Percentiles rank a stretch among this genome's conserved stretches.
Evolutionary conservation across 2,329 filamentous ascomycete species (phyloP).

Genomic region (Neonectria hederae): DNA sequence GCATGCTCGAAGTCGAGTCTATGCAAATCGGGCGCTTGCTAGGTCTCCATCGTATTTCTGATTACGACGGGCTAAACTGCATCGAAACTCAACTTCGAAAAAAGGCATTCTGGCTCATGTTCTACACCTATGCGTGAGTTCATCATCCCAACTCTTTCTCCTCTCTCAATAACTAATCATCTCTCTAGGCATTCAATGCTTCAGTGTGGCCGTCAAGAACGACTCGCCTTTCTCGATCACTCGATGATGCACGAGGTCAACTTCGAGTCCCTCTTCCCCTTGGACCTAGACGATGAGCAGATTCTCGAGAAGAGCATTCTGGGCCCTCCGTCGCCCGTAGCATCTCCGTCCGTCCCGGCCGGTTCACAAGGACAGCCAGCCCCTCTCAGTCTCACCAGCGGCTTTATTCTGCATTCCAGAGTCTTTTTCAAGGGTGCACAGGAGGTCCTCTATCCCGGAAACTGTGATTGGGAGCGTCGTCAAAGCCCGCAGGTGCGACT

Average conservation of each 20-base stretch:
- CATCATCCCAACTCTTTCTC: too few species aligned
- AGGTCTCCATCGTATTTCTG: conserved; percentile 44
- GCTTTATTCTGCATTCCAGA: conserved; percentile 43
- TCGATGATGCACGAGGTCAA: conserved; percentile 42
- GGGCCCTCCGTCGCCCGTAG: conserved; percentile 13
- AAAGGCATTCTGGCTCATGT: conserved; percentile 50
- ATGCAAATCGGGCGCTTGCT: conserved; percentile 47
- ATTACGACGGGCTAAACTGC: conserved; percentile 44
- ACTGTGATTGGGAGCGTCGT: conserved; percentile 24
- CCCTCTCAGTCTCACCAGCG: conserved; percentile 37
- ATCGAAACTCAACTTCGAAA: conserved; percentile 49
- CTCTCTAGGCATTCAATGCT: conserved; percentile 31
- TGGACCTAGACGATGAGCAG: conserved; percentile 46
- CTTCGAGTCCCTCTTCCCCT: conserved; percentile 45
- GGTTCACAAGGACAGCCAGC: neutral
- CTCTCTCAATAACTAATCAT: neutral
- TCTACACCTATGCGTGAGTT: conserved; percentile 43
- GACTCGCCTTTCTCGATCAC: conserved; percentile 43
- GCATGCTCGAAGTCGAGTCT: conserved; percentile 49
- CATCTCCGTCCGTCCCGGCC: conserved; percentile 14
- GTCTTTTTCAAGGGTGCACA: conserved; percentile 39
- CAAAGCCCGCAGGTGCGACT: conserved; percentile 14
- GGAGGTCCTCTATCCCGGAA: conserved; percentile 28
- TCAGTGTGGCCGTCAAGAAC: conserved; percentile 34
- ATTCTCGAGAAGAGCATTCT: conserved; percentile 38